Evolutionary conservation across 306 rosid species (phyloP).

Genomic region (Psophocarpus tetragonolobus): DNA sequence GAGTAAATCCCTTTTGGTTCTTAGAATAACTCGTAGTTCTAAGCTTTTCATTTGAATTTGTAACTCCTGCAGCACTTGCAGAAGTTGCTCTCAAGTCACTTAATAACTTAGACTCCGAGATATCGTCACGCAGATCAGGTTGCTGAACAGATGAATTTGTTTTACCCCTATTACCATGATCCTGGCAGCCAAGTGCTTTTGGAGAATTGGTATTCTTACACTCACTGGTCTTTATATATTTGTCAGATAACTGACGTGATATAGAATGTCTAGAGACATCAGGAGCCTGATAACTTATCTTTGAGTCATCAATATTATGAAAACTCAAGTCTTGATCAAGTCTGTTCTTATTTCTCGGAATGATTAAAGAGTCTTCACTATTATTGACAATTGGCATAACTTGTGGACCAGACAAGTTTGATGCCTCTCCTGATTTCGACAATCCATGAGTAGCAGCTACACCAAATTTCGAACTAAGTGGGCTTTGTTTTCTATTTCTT

Average conservation of each 20-base stretch:
- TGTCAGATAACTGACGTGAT: constrained; percentile 32
- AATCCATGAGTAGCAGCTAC: constrained; percentile 30
- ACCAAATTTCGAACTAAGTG: constrained; percentile 43
- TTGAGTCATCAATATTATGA: constrained; percentile 26
- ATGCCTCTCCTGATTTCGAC: constrained; percentile 37
- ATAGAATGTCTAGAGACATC: constrained; percentile 23
- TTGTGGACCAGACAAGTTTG: constrained; percentile 40
- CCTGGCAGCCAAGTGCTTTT: constrained; percentile 34
- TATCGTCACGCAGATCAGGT: constrained; percentile 28
- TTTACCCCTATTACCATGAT: constrained; percentile 32
- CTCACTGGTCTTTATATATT: constrained; percentile 31
- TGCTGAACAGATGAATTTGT: constrained; percentile 14
- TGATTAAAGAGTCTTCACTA: constrained; percentile 4
- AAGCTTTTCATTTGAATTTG: constrained; percentile 41
- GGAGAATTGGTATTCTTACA: constrained; percentile 29
- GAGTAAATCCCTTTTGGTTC: constrained; percentile 44
- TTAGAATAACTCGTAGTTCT: constrained; percentile 42
- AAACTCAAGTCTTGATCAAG: constrained; percentile 30
- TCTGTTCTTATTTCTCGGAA: constrained; percentile 26
- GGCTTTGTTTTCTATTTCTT: constrained; percentile 44
- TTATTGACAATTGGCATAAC: constrained; percentile 23
- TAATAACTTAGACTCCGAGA: constrained; percentile 36
- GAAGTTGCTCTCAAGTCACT: constrained; percentile 39
- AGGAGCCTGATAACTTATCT: constrained; percentile 15
- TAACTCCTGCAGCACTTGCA: constrained; percentile 45